Evolutionary conservation across 2,329 filamentous ascomycete genomes (phyloP).

Genomic region (Xylariaceae sp.): DNA sequence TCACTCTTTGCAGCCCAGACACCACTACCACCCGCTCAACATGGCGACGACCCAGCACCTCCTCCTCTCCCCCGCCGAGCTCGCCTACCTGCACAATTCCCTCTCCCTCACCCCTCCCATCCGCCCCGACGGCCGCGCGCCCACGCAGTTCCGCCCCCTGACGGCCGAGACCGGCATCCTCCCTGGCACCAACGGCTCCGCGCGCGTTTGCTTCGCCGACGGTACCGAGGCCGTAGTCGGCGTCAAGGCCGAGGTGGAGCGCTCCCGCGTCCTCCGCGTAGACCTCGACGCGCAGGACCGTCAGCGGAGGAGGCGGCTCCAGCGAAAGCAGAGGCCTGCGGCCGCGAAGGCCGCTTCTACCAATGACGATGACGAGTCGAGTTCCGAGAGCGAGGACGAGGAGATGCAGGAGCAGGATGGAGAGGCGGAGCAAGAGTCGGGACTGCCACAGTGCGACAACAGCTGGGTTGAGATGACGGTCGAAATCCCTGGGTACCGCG

Average conservation of each 20-base stretch:
- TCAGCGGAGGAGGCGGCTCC: constrained; percentile 14
- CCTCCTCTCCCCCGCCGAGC: constrained; percentile 89
- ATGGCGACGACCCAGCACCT: constrained; percentile 61
- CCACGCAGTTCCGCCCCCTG: constrained; percentile 85
- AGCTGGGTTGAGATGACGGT: constrained; percentile 89
- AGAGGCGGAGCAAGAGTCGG: constrained; percentile 29
- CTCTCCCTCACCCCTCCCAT: constrained; percentile 79
- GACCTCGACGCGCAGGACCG: constrained; percentile 26
- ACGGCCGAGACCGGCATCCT: constrained; percentile 87
- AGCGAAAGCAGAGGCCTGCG: constrained; percentile 2
- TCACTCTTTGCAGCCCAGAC: constrained; percentile 3
- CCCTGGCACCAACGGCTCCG: constrained; percentile 85
- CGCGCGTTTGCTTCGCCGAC: constrained; percentile 89
- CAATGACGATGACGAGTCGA: too few relatives aligned
- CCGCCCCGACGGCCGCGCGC: constrained; percentile 77
- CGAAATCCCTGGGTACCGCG: constrained; percentile 84
- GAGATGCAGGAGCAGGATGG: constrained; percentile 3
- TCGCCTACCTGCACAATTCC: constrained; percentile 89
- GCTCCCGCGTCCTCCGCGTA: constrained; percentile 33
- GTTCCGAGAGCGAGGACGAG: constrained; percentile 9
- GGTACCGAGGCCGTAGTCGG: constrained; percentile 95
- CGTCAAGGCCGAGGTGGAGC: constrained; percentile 91
- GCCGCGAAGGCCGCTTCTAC: too few relatives aligned
- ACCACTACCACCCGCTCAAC: constrained; percentile 1
- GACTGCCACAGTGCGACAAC: constrained; percentile 34